phyloP scores from a whole-genome alignment of 495 filamentous ascomycete species.

The Halenospora varia region DNA sequence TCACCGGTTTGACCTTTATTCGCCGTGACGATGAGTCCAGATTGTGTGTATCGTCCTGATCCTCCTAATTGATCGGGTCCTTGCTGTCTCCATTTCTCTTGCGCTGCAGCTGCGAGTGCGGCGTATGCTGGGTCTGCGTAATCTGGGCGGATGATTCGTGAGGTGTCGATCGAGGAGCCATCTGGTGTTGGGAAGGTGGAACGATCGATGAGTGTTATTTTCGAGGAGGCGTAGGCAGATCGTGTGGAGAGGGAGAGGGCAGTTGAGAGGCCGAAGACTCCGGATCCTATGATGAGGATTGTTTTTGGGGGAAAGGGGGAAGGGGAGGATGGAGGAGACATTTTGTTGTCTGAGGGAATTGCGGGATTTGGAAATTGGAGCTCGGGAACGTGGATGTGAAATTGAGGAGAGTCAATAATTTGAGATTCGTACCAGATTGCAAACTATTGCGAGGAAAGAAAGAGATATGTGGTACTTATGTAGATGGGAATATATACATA shows the following conservation, averaged over 20 bases:
- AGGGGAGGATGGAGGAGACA: slow-evolving; percentile 5
- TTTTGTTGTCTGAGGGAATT: neutral
- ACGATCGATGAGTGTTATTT: slow-evolving; percentile 68
- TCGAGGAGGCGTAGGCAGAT: slow-evolving; percentile 46
- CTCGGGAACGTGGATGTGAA: neutral
- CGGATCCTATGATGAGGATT: slow-evolving; percentile 73
- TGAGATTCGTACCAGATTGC: neutral
- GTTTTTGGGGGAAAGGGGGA: slow-evolving; percentile 35
- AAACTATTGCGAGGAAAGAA: neutral
- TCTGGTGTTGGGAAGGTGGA: slow-evolving; percentile 67
- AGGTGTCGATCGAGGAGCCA: slow-evolving; percentile 69
- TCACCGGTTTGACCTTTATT: slow-evolving; percentile 18
- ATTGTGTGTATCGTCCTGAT: slow-evolving; percentile 69
- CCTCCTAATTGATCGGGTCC: slow-evolving; percentile 47
- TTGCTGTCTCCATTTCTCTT: slow-evolving; percentile 64
- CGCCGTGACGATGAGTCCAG: slow-evolving; percentile 51
- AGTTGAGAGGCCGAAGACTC: slow-evolving; percentile 73
- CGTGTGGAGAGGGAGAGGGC: slow-evolving; percentile 56
- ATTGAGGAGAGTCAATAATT: neutral
- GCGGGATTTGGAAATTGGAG: too few relatives aligned
- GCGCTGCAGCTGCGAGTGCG: slow-evolving; percentile 61
- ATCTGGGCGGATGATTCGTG: slow-evolving; percentile 77
- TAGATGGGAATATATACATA: neutral
- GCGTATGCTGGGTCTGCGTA: slow-evolving; percentile 73
- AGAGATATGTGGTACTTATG: neutral